Conservation (phyloP, 495 filamentous ascomycete genomes). For the Annulohypoxylon bovei region DNA sequence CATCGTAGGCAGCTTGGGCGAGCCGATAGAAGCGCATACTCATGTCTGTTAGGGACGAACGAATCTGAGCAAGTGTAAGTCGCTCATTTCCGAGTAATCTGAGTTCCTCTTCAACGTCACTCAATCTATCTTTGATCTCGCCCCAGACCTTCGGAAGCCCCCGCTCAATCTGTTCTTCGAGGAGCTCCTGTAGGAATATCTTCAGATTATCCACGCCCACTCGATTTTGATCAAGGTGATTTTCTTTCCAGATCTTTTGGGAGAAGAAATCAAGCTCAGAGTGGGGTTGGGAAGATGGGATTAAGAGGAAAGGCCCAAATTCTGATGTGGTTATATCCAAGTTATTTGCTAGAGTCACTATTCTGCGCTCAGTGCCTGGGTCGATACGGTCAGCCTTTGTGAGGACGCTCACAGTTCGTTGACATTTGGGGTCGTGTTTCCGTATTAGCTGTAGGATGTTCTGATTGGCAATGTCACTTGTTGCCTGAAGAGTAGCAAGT, state of each 20-base stretch:
- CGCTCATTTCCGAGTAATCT: conserved; percentile 24
- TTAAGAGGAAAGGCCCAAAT: conserved; percentile 57
- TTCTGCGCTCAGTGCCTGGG: conserved; percentile 40
- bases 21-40: conserved; percentile 31
- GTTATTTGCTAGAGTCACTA: conserved; percentile 53
- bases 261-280: conserved; percentile 8
- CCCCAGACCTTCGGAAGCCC: conserved; percentile 34
- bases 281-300: conserved; percentile 43
- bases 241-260: neutral
- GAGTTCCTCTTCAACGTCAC: conserved; percentile 11
- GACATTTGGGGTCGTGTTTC: conserved; percentile 52
- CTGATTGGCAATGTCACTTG: conserved; percentile 55
- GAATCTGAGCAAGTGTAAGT: conserved; percentile 15
- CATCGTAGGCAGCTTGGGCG: conserved; percentile 28
- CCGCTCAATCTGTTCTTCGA: conserved; percentile 32
- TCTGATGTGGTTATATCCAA: conserved; percentile 56
- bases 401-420: conserved; percentile 61
- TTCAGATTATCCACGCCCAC: conserved; percentile 24
- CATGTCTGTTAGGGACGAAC: conserved; percentile 26
- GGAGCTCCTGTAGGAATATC: conserved; percentile 23
- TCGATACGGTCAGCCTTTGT: conserved; percentile 65
- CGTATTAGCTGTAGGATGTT: conserved; percentile 48
- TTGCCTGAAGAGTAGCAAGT: conserved; percentile 57
- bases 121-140: conserved; percentile 19
- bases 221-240: conserved; percentile 1